Percentiles rank a stretch among this genome's conserved stretches.
Conservation (phyloP, 257 asterid species). For the Lithospermum erythrorhizon region DNA sequence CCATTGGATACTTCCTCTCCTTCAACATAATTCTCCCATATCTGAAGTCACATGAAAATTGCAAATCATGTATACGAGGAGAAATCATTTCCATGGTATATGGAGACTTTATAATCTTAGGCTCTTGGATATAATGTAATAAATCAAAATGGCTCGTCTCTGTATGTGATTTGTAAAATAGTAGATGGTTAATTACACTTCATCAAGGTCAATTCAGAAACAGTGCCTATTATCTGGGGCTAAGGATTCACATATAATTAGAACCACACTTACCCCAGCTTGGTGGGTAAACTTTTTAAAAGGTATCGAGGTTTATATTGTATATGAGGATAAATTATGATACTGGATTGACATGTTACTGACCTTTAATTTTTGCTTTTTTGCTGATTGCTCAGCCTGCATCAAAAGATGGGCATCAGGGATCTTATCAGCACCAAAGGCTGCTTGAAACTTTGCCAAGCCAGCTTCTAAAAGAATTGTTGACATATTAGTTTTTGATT, state of each 20-base stretch:
- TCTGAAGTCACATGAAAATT: constrained; percentile 6
- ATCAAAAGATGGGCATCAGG: constrained; percentile 75
- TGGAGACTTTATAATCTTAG: too few relatives aligned
- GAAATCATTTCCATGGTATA: neutral
- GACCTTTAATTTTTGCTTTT: constrained; percentile 87
- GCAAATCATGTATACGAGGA: neutral
- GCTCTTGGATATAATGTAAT: too few relatives aligned
- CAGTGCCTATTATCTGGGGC: too few relatives aligned
- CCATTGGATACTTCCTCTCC: constrained; percentile 21
- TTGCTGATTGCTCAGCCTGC: constrained; percentile 93
- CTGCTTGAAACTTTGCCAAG: constrained; percentile 73
- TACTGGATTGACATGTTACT: constrained; percentile 5
- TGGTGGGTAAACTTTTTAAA: neutral
- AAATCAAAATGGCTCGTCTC: too few relatives aligned
- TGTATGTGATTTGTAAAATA: too few relatives aligned
- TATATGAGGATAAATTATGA: neutral
- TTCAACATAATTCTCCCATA: constrained; percentile 27
- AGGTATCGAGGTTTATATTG: neutral
- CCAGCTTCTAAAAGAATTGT: constrained; percentile 85
- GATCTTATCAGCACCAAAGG: constrained; percentile 75
- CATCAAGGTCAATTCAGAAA: too few relatives aligned
- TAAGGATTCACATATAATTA: too few relatives aligned
- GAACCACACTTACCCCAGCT: too few relatives aligned
- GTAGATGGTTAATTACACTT: too few relatives aligned
- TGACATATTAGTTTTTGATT: constrained; percentile 64